Percentiles rank a stretch among this genome's conserved stretches.
These are phyloP conservation scores for Didymella exigua DNA, from an alignment of 2,329 filamentous ascomycete genomes.

Conservation along the genomic window DNA sequence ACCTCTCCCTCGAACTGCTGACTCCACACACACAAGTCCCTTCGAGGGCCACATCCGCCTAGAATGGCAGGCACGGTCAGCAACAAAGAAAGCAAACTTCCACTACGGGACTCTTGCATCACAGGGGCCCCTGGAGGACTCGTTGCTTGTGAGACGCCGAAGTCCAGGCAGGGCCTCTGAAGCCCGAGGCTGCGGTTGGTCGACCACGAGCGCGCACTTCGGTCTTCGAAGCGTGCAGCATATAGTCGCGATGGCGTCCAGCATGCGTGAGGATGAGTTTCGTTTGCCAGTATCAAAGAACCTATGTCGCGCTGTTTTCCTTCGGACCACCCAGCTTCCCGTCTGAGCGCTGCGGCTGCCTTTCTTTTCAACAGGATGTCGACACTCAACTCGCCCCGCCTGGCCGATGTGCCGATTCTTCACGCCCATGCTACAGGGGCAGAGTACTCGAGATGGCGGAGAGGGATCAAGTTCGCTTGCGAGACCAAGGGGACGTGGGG, in stretches of 20 bases:
- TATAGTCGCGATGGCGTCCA: constrained; percentile 13
- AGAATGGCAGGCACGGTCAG: constrained; percentile 8
- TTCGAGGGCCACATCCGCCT: background rate
- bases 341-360: constrained; percentile 14
- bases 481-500: constrained; percentile 41
- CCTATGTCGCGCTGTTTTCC: constrained; percentile 11
- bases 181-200: constrained; percentile 23
- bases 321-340: constrained; percentile 13
- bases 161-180: constrained; percentile 11
- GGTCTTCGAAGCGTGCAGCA: constrained; percentile 12
- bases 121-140: constrained; percentile 15
- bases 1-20: constrained; percentile 4
- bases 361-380: constrained; percentile 19
- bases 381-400: constrained; percentile 15
- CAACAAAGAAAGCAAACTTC: constrained; percentile 12
- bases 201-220: constrained; percentile 7
- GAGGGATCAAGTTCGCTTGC: constrained; percentile 39
- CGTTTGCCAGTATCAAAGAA: background rate
- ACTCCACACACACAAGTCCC: constrained; percentile 8
- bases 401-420: constrained; percentile 39
- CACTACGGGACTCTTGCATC: constrained; percentile 12
- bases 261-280: background rate
- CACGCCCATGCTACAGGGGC: constrained; percentile 34
- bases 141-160: constrained; percentile 14
- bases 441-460: constrained; percentile 42